Base-by-base conservation (phyloP, 2,329 filamentous ascomycete genomes). In the Cadophora luteo-olivacea region DNA sequence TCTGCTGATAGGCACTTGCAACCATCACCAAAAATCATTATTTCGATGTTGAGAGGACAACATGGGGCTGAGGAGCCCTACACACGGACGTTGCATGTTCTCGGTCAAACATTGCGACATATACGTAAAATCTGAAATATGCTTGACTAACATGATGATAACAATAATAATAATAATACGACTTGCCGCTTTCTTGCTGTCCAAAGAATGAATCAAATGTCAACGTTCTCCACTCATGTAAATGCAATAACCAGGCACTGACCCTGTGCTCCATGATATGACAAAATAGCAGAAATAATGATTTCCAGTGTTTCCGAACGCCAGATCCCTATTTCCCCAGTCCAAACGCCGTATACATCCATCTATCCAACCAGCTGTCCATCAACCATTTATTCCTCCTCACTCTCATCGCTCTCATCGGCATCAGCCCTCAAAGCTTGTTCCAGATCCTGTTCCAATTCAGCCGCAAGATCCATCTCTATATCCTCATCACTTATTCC, bases 331-430 rank as follows among this genome's bases (percentile, higher is more conserved):
- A 14, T 9, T 4, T 29, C 52, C 16, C 29, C 14, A 8, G n/a
- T 25, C 45, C 52, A 36, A 55, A 55, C 52, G 25, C 52, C 29
- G 16, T n/a, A 33, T 33, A 14, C 32, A n/a, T 33, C 29, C 29
- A 19, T 55, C 16, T 33, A 32, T 19, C 52, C 52, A 32, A 19
- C 52, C 52, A n/a, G 19, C 45, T n/a, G 33, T 8, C 14, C 16
- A 14, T 29, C 33, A n/a, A 58, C 24, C 6, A 38, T 70, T 69
- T 29, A 79, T 68, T 79, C 77, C 61, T 79, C 78, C 63, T 79
- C 78, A 63, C 76, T 78, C 69, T 78, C 77, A 64, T 73, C 74
- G 61, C 77, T 79, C 65, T 78, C 75, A 55, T 75, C 69, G 2
- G 41, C 70, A 52, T 63, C 45, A 3, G 45, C 45, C 67, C 51